These are phyloP conservation scores for Saccharomycopsis phalli DNA, from an alignment of 1,139 yeast genomes.

Conservation along the genomic window DNA sequence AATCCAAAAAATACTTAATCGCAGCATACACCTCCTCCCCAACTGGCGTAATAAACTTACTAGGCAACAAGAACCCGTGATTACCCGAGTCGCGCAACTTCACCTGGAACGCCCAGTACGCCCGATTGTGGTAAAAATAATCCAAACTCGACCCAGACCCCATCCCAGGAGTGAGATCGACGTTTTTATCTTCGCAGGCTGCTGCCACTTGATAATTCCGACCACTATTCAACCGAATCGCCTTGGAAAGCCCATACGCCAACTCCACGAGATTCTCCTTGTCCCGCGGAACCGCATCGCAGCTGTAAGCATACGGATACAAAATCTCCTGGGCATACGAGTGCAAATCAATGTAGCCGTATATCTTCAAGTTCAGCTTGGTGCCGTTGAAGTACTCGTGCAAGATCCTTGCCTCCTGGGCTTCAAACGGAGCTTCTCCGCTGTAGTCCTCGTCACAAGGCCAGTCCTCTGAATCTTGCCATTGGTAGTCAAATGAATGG, in stretches of 20 bases:
- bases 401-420: slow-evolving; percentile 62
- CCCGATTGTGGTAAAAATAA: slow-evolving; percentile 60
- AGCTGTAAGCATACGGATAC: slow-evolving; percentile 77
- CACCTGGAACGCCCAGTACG: slow-evolving; percentile 77
- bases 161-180: slow-evolving; percentile 60
- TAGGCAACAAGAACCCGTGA: slow-evolving; percentile 75
- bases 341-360: slow-evolving; percentile 75
- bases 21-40: slow-evolving; percentile 70
- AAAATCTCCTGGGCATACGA: slow-evolving; percentile 78
- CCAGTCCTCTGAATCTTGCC: slow-evolving; percentile 53
- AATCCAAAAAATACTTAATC: slow-evolving; percentile 58
- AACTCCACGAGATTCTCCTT: slow-evolving; percentile 67
- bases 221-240: slow-evolving; percentile 56
- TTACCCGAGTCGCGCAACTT: slow-evolving; percentile 77
- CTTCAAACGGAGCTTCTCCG: slow-evolving; percentile 71
- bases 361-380: slow-evolving; percentile 38
- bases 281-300: slow-evolving; percentile 66
- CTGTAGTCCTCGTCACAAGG: slow-evolving; percentile 81
- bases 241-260: slow-evolving; percentile 71
- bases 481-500: slow-evolving; percentile 72
- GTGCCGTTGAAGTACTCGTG: slow-evolving; percentile 53
- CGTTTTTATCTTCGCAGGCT: slow-evolving; percentile 68
- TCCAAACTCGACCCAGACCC: slow-evolving; percentile 81
- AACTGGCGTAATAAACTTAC: slow-evolving; percentile 62
- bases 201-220: slow-evolving; percentile 59